A percentile compares a stretch with the other conserved stretches of the same genome.
Evolutionary conservation across 1,284 basidiomycete genomes (phyloP).

Genomic region (Leccinum pallidistipes): DNA sequence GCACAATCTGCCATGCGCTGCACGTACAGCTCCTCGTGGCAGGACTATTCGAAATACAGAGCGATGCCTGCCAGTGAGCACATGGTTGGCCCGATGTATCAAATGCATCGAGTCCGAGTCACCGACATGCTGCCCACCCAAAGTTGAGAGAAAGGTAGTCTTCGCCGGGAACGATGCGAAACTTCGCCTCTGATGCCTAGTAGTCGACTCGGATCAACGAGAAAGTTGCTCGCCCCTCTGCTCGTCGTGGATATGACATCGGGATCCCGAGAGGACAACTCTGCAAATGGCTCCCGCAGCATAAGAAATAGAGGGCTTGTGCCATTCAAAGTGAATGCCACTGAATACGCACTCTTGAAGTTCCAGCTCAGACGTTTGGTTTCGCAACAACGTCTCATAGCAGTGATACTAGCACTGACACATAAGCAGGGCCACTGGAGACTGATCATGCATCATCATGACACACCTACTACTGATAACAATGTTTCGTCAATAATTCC

Average conservation of each 20-base stretch:
- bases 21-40: constrained; percentile 43
- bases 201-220: neutral
- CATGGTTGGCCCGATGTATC: neutral
- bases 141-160: constrained; percentile 57
- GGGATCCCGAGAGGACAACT: constrained; percentile 60
- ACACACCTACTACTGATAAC: neutral
- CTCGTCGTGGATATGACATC: constrained; percentile 48
- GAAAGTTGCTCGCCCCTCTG: constrained; percentile 55
- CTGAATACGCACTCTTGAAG: no score
- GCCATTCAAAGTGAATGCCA: no score
- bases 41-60: constrained; percentile 62
- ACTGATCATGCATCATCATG: neutral
- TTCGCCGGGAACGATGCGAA: constrained; percentile 40
- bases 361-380: no score
- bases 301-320: constrained; percentile 2
- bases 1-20: constrained; percentile 9
- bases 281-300: constrained; percentile 66
- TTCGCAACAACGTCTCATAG: neutral
- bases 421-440: neutral
- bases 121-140: constrained; percentile 65
- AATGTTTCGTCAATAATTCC: neutral
- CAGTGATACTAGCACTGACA: neutral
- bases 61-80: constrained; percentile 40
- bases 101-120: constrained; percentile 9
- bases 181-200: neutral